Conservation (phyloP, 176 grass and related monocot species). For the Alopecurus myosuroides region DNA sequence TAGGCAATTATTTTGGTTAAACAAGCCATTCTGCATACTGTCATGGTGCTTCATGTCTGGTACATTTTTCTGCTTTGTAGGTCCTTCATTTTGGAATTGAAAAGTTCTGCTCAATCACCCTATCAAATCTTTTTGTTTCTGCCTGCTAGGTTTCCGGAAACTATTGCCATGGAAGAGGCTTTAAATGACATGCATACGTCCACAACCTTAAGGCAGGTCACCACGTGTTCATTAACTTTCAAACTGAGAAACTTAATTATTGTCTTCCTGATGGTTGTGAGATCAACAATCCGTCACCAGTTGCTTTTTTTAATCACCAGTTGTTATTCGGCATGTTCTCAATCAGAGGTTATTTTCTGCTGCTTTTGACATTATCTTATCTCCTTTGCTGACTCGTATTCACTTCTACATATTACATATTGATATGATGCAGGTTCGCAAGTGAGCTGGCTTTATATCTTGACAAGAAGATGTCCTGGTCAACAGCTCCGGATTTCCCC, state of each 20-base stretch:
- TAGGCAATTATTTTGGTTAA: no score
- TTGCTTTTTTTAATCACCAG: no score
- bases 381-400: no score
- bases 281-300: slow-evolving; percentile 66
- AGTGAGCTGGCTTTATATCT: no score
- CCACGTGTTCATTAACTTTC: slow-evolving; percentile 84
- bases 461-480: no score
- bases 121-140: background rate
- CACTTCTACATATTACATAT: no score
- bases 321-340: background rate
- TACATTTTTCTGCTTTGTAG: background rate
- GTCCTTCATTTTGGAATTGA: background rate
- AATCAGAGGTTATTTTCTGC: no score
- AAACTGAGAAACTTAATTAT: slow-evolving; percentile 92
- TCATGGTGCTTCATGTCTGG: background rate
- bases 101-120: background rate
- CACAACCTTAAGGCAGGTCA: slow-evolving; percentile 91
- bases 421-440: no score
- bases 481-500: no score
- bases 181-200: slow-evolving; percentile 90
- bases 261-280: no score
- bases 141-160: slow-evolving; percentile 46
- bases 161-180: slow-evolving; percentile 93
- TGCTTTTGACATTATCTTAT: no score
- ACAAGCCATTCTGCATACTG: background rate